Percentiles rank a stretch among this genome's conserved stretches.
phyloP scores from a whole-genome alignment of 1,139 yeast genomes.

The Blastobotrys elegans region DNA sequence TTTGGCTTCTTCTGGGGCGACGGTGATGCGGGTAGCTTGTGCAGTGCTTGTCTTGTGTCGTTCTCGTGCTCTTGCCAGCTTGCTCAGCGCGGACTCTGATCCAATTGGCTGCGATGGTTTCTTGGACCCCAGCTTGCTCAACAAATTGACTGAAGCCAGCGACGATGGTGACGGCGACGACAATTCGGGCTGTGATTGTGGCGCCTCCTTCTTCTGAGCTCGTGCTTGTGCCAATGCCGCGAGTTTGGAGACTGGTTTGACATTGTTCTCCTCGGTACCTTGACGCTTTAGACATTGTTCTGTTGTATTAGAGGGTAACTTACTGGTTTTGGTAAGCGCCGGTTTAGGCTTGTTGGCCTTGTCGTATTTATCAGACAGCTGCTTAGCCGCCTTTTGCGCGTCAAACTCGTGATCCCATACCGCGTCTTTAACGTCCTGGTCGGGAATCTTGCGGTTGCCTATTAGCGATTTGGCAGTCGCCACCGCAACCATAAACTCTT shows the following conservation, averaged over 20 bases:
- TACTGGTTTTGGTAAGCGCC: slow-evolving; percentile 17
- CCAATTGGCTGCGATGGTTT: background rate
- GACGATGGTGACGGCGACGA: background rate
- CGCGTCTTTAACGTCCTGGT: slow-evolving; percentile 52
- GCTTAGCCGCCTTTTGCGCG: slow-evolving; percentile 48
- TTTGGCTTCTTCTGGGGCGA: slow-evolving; percentile 10
- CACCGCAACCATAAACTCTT: slow-evolving; percentile 27
- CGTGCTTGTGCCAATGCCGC: slow-evolving; percentile 47
- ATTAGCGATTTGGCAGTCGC: slow-evolving; percentile 45
- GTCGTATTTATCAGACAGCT: slow-evolving; percentile 41
- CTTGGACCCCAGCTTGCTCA: slow-evolving; percentile 5
- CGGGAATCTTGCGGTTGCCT: slow-evolving; percentile 46
- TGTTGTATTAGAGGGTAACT: slow-evolving; percentile 9
- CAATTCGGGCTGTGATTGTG: background rate
- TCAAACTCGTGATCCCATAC: slow-evolving; percentile 60
- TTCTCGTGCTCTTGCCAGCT: slow-evolving; percentile 12
- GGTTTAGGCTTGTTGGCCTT: slow-evolving; percentile 18
- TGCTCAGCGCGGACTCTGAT: slow-evolving; percentile 11
- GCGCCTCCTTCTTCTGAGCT: slow-evolving; percentile 20
- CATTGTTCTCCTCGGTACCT: slow-evolving; percentile 2
- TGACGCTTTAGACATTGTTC: slow-evolving; percentile 9
- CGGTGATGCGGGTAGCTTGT: slow-evolving; percentile 4
- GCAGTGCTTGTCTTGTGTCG: background rate
- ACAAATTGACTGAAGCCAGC: slow-evolving; percentile 6
- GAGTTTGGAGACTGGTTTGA: slow-evolving; percentile 37